Evolutionary conservation across 1,284 basidiomycete genomes (phyloP), one percentile per base, ranked within the genome.

Genomic region (Tylopilus sp.): DNA sequence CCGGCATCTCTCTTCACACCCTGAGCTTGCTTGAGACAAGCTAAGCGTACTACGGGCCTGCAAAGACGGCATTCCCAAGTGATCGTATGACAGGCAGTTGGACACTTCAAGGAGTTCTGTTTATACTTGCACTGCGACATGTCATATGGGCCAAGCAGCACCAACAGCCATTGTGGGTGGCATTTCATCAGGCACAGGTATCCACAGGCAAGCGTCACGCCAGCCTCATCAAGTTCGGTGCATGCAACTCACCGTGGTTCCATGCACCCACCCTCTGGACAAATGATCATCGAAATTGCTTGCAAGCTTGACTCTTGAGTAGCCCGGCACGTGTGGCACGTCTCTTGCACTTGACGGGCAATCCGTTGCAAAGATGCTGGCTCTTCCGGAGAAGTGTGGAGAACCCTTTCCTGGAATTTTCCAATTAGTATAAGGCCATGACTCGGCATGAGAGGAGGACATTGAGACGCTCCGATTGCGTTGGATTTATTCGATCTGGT

Each of bases 391-490:
- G 74, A 41, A 87, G 67, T 1, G 75, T 68, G 65, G 91, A 82
- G 8, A 91, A 78, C 7, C 73, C 73, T 0, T 60, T 71, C 89
- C 1, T 83, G 70, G 0, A 83, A 76, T 67, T 91, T 90, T 4
- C 90, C 90, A n/a, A 91, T 83, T 73, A 91, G 81, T 60, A 91
- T 87, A 4, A 90, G 75, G 0, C 82, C 87, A 71, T 90, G n/a
- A n/a, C 77, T 4, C 89, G 83, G 15, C 90, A 84, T 0, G 90
- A 91, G 18, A 91, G 81, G 3, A 91, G 79, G 12, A 91, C 90
- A 63, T 89, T 91, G 38, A 91, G 76, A 7, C 90, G 85, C 72
- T 91, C 88, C 89, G 44, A 91, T 91, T 57, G 86, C 82, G 61
- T 83, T 76, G 2, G 76, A 66, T 0, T 78, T 10, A 66, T 91